Evolutionary conservation across 1,284 basidiomycete genomes (phyloP).

Genomic region (Sanguinoderma infundibulare): DNA sequence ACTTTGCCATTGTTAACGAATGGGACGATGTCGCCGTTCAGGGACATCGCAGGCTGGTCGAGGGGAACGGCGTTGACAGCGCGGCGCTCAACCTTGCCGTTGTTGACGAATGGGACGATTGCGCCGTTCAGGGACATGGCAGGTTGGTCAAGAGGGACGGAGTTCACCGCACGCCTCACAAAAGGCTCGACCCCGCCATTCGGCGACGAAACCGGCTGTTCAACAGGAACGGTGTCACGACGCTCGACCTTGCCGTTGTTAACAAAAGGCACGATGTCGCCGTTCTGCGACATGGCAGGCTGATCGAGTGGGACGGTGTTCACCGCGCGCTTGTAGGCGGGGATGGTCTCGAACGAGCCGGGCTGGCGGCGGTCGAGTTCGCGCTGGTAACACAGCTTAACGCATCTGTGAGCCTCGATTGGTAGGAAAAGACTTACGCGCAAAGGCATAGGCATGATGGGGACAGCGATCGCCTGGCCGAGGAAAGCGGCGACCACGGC

Average conservation of each 20-base stretch:
- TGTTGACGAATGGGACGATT: constrained; percentile 29
- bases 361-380: constrained; percentile 35
- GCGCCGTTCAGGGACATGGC: constrained; percentile 21
- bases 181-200: constrained; percentile 27
- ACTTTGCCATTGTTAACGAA: constrained; percentile 30
- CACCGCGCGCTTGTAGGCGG: constrained; percentile 45
- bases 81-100: constrained; percentile 30
- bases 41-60: constrained; percentile 30
- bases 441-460: constrained; percentile 49
- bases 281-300: constrained; percentile 31
- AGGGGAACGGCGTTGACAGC: constrained; percentile 39
- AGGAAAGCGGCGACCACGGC: constrained; percentile 48
- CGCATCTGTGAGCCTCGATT: background rate
- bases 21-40: constrained; percentile 24
- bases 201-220: constrained; percentile 30
- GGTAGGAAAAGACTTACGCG: constrained; percentile 36
- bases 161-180: constrained; percentile 17
- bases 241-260: constrained; percentile 16
- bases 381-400: constrained; percentile 22
- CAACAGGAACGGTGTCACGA: constrained; percentile 37
- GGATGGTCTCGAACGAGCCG: constrained; percentile 49
- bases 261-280: constrained; percentile 27
- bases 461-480: constrained; percentile 48
- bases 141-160: constrained; percentile 23
- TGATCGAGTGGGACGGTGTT: constrained; percentile 41